Evolutionary conservation across 352 stramenopile species (phyloP), one percentile per base, ranked within the genome.

Genomic region (Phytophthora colocasiae): DNA sequence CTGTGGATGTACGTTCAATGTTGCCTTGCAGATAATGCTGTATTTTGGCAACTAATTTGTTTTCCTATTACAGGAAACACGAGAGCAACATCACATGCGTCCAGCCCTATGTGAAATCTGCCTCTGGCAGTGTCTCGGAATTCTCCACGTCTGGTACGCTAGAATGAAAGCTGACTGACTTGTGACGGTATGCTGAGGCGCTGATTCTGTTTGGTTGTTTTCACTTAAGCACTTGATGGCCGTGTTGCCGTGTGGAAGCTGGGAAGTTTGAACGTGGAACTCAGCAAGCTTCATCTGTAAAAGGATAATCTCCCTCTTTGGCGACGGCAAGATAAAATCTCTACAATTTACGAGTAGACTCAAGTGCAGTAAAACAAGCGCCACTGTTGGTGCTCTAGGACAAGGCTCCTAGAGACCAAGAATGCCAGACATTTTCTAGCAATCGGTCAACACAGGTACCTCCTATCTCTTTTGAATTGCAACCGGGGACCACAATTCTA

Each of bases 11-110:
- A 83, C 45, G 80, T 83, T 34, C 7, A 15, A 22, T 38, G 2
- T 39, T 44, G n/a, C 17, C 15, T 22, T 48, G 15, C 52, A 22
- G 17, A 8, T 22, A 9, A 29, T 49, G 26, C 9, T 58, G 19
- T n/a, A 22, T 8, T 19, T 19, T 32, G 6, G 3, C 53, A 15
- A 40, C 43, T 26, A 32, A 22, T 15, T 2, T 22, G 39, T 36
- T 55, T 8, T 43, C 22, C 22, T 0, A 45, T 32, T 45, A 2
- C 32, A 92, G 84, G 71, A 96, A 96, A 75, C 88, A 96, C 69
- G 76, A 92, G 59, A 93, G 83, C 52, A 86, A 89, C 24, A 93
- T 96, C 57, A 95, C 88, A 36, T 85, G 90, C 73, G 88, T 96
- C 40, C 83, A 95, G 63, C 67, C 78, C 32, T 93, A 91, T 49